These are phyloP conservation scores for Pseudozyma pruni DNA, from an alignment of 1,284 basidiomycete species.

Conservation along the genomic window DNA sequence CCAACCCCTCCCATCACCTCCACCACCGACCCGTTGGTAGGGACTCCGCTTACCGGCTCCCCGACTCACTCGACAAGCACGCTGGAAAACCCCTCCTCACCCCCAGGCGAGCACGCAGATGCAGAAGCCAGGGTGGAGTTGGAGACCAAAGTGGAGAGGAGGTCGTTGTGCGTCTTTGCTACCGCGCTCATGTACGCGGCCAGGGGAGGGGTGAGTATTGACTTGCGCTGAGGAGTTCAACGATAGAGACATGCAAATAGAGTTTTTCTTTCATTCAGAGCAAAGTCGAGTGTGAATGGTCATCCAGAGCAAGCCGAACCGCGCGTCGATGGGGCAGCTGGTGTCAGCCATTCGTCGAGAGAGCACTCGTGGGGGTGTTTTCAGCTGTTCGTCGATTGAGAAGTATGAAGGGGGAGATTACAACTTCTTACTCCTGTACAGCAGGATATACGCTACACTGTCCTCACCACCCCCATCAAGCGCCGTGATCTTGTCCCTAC, in stretches of 20 bases:
- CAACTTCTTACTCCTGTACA: conserved; percentile 56
- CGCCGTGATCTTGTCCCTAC: conserved; percentile 58
- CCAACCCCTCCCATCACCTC: conserved; percentile 7
- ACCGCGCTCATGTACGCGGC: conserved; percentile 36
- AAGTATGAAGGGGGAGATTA: neutral
- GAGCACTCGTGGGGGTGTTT: too few relatives aligned
- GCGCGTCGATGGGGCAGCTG: too few relatives aligned
- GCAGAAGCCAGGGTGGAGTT: conserved; percentile 7
- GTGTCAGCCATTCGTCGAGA: too few relatives aligned
- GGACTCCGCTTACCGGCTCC: neutral
- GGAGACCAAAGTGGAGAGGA: conserved; percentile 20
- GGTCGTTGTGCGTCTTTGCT: conserved; percentile 25
- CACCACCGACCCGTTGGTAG: conserved; percentile 1
- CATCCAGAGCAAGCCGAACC: too few relatives aligned
- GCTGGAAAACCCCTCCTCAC: neutral
- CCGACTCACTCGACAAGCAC: conserved; percentile 3
- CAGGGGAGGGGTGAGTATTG: conserved; percentile 25
- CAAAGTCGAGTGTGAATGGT: too few relatives aligned
- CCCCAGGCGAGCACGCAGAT: neutral
- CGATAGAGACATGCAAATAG: too few relatives aligned
- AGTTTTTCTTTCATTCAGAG: too few relatives aligned
- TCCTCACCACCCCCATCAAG: conserved; percentile 66
- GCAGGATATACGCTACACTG: conserved; percentile 64
- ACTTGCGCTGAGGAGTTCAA: conserved; percentile 8
- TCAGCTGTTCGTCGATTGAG: too few relatives aligned